Base-by-base conservation (phyloP, 2,329 filamentous ascomycete species). In the Verticillium nonalfalfae region DNA sequence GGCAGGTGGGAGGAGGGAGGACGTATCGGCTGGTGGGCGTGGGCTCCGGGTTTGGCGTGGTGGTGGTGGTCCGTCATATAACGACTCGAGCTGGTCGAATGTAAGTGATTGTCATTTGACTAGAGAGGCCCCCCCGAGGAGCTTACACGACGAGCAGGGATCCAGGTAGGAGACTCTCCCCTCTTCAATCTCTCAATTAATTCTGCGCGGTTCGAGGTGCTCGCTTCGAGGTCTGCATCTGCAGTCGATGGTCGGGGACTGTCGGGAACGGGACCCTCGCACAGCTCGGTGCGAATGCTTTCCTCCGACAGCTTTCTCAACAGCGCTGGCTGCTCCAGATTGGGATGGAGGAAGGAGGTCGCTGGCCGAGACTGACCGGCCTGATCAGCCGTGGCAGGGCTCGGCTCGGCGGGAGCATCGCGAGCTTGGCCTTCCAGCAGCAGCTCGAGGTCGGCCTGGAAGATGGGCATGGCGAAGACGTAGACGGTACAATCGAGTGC, bases 171-270 rank as follows among this genome's bases (percentile, higher is more conserved):
- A 69, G 86, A 90, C 74, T 93, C 87, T 36, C 86, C 87, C 73
- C 85, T 86, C 77, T 97, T 97, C 66, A 97, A 82, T 66, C 88
- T 84, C 74, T 93, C 85, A 61, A 98, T 97, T 68, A 97, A 79
- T 73, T 93, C 89, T 61, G 86, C 86, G 65, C 93, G 84, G 72
- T 92, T 87, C 18, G 80, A 81, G 39, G 78, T 79, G 13, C 76
- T 65, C n/a, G 66, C 68, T 9, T 67, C 62, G 6, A 62, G 55
- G 36, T 71, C 70, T 26, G 67, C 66, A 33, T 74, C 72, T 5
- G 74, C 74, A 1, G 73, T 72, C 36, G 61, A 65, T 13, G 58
- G 60, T 31, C 60, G 63, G 15, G 77, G 78, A 57, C 73, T 79
- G 56, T 82, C 80, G 33, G 71, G 73, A 15, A 87, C 56, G 1